These are phyloP conservation scores for Schizonepeta tenuifolia DNA, from an alignment of 257 asterid genomes.

Conservation along the genomic window DNA sequence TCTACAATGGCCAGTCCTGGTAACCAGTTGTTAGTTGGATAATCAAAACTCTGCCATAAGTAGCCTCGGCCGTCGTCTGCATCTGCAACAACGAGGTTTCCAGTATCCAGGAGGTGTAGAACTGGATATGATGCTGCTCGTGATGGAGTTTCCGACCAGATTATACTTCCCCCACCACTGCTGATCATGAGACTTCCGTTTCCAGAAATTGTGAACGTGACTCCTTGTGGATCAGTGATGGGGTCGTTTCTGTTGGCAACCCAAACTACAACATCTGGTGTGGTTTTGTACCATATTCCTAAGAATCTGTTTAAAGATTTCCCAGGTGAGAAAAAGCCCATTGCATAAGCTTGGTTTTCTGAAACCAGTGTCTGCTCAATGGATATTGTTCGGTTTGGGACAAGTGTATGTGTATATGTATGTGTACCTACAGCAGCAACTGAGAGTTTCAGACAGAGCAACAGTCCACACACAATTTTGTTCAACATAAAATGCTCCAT, in stretches of 20 bases:
- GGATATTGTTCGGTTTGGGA: conserved; percentile 24
- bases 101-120: conserved; percentile 8
- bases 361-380: conserved; percentile 19
- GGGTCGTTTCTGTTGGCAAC: not conserved
- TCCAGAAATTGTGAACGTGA: conserved; percentile 9
- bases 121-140: not conserved
- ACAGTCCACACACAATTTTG: not conserved
- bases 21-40: conserved; percentile 17
- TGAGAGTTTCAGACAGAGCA: conserved; percentile 22
- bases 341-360: conserved; percentile 6
- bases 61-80: not conserved
- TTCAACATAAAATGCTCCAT: not conserved
- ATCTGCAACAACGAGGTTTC: conserved; percentile 34
- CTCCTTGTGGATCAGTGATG: not conserved
- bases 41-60: conserved; percentile 45
- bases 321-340: conserved; percentile 43
- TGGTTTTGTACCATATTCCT: not conserved
- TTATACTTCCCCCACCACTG: not conserved
- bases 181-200: not conserved
- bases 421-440: not conserved
- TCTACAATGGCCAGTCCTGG: not conserved
- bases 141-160: not conserved
- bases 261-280: not conserved
- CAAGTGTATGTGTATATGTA: conserved; percentile 30
- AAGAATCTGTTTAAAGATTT: not conserved